Evolutionary conservation across 2,329 filamentous ascomycete species (phyloP).

Genomic region (Calonectria pseudoreteaudii): DNA sequence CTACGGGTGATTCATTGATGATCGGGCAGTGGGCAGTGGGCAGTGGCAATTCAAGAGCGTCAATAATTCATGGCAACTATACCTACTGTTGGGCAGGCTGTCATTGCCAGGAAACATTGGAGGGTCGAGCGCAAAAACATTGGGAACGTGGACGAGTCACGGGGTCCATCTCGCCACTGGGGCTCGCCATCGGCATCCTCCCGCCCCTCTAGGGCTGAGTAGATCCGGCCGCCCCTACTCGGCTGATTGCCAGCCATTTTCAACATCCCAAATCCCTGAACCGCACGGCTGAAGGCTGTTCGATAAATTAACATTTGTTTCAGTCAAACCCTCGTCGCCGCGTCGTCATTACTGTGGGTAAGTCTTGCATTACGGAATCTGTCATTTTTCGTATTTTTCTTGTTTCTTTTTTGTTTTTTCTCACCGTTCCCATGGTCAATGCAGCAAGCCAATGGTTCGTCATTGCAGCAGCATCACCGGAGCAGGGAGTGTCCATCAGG

Average conservation of each 20-base stretch:
- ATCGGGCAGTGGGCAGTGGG: background rate
- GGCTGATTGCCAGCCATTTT: slow-evolving; percentile 5
- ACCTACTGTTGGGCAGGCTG: background rate
- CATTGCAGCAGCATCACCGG: background rate
- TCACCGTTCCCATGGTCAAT: background rate
- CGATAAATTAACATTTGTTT: slow-evolving; percentile 7
- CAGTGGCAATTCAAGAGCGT: background rate
- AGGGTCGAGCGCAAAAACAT: background rate
- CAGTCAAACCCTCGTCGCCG: background rate
- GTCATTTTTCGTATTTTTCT: slow-evolving; percentile 4
- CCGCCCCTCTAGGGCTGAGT: slow-evolving; percentile 24
- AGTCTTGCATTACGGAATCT: background rate
- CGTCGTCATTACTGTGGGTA: background rate
- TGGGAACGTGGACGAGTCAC: background rate
- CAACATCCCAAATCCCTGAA: slow-evolving; percentile 11
- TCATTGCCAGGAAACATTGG: slow-evolving; percentile 1
- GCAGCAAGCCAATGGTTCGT: slow-evolving; percentile 8
- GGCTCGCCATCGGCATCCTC: slow-evolving; percentile 15
- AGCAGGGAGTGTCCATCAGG: background rate
- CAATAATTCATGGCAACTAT: background rate
- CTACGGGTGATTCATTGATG: background rate
- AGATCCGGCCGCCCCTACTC: slow-evolving; percentile 12
- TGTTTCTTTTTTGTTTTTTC: background rate
- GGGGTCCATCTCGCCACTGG: slow-evolving; percentile 9
- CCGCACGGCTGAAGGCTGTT: background rate